Base-by-base conservation (phyloP, 2,329 filamentous ascomycete species). In the Graphilbum sp. region DNA sequence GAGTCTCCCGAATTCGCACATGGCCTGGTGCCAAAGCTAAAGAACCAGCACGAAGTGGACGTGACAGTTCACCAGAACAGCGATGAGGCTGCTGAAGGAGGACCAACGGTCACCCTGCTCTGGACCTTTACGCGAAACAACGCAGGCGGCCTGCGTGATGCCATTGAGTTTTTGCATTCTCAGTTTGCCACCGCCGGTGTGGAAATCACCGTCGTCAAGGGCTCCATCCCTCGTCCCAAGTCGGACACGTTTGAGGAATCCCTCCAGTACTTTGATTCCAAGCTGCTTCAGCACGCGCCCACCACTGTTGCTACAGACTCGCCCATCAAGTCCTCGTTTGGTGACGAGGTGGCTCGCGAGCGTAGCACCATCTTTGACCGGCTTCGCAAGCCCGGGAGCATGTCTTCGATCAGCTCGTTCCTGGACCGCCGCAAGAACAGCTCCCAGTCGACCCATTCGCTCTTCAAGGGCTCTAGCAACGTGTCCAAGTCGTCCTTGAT, bases 181-280 rank as follows among this genome's bases (percentile, higher is more conserved):
- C 76, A 86, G 44, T 73, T 96, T 43, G 82, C 92, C 21, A 79
- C 83, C 33, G 80, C 86, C 34, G 82, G 83, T n/a, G 74, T 95
- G n/a, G 85, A 96, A 50, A 72, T 79, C 10, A 82, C 72, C 41
- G 78, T 86, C 32, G 77, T 96, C 51, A 92, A 92, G 57, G 90
- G 90, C 37, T 79, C 85, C n/a, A 90, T 96, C 46, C 86, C 88
- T 17, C 81, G 90, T n/a, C 90, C 90, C 45, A 95, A 96, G 63
- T 96, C 90, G 1, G 90, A 98, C 57, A 95, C 90, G 0, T 98
- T 98, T 47, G 90, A 98, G 55, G 88, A 98, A 50, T 93, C 88
- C 8, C 69, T 96, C 37, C 88, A 87, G 41, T 96, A 87, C 63
- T 98, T 98, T 53, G 84, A 95, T 54, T 95, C 88, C 2, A 96